These are phyloP conservation scores for Zygotorulaspora chibaensis DNA, from an alignment of 805 yeast genomes.

Conservation along the genomic window DNA sequence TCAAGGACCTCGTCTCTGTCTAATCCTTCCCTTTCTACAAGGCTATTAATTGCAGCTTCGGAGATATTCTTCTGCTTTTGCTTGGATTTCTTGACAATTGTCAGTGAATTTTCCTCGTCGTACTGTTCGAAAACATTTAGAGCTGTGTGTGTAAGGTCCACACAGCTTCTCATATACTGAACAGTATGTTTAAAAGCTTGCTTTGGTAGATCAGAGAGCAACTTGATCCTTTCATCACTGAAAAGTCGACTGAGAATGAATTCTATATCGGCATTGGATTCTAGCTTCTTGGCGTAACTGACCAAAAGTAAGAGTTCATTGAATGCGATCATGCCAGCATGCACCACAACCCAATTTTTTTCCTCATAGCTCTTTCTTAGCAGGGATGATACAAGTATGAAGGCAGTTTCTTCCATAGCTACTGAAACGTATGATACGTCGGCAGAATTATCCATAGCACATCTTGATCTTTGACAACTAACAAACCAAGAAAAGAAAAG, in stretches of 20 bases:
- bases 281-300: conserved; percentile 38
- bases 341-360: conserved; percentile 56
- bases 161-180: conserved; percentile 52
- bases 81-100: conserved; percentile 44
- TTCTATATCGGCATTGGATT: conserved; percentile 43
- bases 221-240: conserved; percentile 53
- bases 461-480: conserved; percentile 50
- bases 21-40: conserved; percentile 34
- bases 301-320: conserved; percentile 52
- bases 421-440: conserved; percentile 44
- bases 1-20: conserved; percentile 35
- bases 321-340: conserved; percentile 65
- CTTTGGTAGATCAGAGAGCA: conserved; percentile 56
- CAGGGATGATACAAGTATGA: conserved; percentile 44
- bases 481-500: conserved; percentile 72
- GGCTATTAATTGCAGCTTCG: conserved; percentile 33
- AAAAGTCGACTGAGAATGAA: conserved; percentile 67
- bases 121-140: conserved; percentile 65
- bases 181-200: conserved; percentile 61
- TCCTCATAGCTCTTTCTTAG: conserved; percentile 39
- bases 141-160: conserved; percentile 61
- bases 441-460: conserved; percentile 24
- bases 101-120: conserved; percentile 48
- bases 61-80: conserved; percentile 24
- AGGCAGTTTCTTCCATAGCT: conserved; percentile 57